Evolutionary conservation across 345 rosid species (phyloP).

Genomic region (Theobroma cacao): DNA sequence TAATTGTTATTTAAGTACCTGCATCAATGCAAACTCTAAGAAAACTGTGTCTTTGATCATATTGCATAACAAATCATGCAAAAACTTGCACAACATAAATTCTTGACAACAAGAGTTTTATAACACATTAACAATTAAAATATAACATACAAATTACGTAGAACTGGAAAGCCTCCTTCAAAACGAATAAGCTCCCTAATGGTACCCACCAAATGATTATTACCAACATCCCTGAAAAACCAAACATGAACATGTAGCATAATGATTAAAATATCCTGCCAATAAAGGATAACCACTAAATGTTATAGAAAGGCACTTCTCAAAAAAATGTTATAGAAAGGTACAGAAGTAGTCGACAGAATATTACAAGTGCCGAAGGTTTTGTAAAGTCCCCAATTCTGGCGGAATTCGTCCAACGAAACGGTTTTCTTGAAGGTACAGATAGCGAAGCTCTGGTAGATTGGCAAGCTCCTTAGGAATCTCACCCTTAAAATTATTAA

Average conservation of each 20-base stretch:
- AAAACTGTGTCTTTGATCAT: neutral
- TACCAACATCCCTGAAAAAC: conserved; percentile 78
- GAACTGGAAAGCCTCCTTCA: conserved; percentile 83
- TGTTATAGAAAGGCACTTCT: neutral
- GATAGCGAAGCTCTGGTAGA: conserved; percentile 88
- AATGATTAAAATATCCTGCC: neutral
- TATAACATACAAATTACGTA: conserved; percentile 77
- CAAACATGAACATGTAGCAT: neutral
- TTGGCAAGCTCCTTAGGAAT: conserved; percentile 85
- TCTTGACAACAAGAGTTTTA: neutral
- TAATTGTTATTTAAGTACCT: conserved; percentile 90
- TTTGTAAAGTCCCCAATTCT: conserved; percentile 69
- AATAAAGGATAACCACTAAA: neutral
- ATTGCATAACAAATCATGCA: neutral
- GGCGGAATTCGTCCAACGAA: conserved; percentile 82
- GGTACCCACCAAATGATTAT: conserved; percentile 93
- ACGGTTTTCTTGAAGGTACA: conserved; percentile 91
- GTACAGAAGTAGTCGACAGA: conserved; percentile 4
- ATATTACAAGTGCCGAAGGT: conserved; percentile 56
- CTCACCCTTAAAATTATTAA: conserved; percentile 91
- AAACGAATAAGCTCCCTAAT: conserved; percentile 84
- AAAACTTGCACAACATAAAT: conserved; percentile 8
- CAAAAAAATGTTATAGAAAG: neutral
- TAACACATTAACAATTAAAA: neutral
- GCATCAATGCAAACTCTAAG: conserved; percentile 11